Evolutionary conservation across 2,329 filamentous ascomycete species (phyloP), one percentile per base, ranked within the genome.

Genomic region (Scopulariopsis brevicaulis): DNA sequence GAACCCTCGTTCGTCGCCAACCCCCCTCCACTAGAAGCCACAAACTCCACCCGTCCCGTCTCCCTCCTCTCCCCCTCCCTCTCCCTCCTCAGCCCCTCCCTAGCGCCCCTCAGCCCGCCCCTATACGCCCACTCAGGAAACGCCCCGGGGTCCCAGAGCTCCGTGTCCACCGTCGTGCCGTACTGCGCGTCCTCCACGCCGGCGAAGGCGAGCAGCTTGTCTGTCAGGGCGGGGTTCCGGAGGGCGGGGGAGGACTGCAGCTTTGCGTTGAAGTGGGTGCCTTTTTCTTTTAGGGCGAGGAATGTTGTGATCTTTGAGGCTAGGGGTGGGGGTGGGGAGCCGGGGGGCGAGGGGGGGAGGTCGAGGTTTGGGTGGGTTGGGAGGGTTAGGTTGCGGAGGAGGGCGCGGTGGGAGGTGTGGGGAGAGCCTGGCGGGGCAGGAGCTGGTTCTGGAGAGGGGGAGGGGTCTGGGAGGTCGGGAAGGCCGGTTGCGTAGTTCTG

Each of bases 261-360:
- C 61, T 87, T 85, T 64, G 83, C 77, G 68, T 94, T 92, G 76
- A 93, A 93, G 70, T 94, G 89, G 18, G 85, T 77, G 4, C 85
- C 85, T 62, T 86, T 82, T 65, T 82, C 84, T 73, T 94, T 94
- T n/a, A 93, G 77, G 53, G 82, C 77, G 0, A 93, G 79, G 63
- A 94, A 93, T 60, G 84, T 82, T 61, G 83, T 79, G 64, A 93
- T 86, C 64, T 90, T 91, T 63, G 80, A 78, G 55, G 80, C 85
- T 14, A 84, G 70, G 50, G 71, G 63, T 37, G 74, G 67, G 0
- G 75, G 72, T 12, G 81, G 81, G 2, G 81, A 81, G 25, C 81
- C 81, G 0, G 86, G 84, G 1, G 89, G 89, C 4, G 88, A 90
- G 11, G 82, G 77, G 0, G 89, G 89, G 61, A 94, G 90, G 63